Conservation (phyloP, 306 rosid species). For the Vigna radiata region DNA sequence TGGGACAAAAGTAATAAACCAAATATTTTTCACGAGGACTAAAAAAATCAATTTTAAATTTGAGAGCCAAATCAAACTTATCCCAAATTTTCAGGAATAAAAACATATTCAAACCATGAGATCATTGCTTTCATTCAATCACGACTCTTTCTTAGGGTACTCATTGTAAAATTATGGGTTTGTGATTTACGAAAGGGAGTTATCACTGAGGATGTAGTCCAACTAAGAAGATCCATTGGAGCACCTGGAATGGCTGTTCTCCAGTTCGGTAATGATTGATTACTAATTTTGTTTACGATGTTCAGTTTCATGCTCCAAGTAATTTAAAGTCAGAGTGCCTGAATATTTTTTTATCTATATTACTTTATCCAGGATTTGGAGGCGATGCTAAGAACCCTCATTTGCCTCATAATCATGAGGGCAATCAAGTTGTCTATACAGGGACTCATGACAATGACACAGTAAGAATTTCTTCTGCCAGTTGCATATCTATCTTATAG, state of each 20-base stretch:
- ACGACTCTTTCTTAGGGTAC: background rate
- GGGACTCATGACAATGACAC: constrained; percentile 99
- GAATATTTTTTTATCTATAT: constrained; percentile 12
- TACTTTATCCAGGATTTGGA: constrained; percentile 71
- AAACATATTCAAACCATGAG: too few relatives aligned
- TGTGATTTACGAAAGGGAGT: constrained; percentile 72
- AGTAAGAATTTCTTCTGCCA: constrained; percentile 53
- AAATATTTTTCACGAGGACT: too few relatives aligned
- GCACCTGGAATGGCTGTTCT: constrained; percentile 99
- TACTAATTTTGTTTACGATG: constrained; percentile 34
- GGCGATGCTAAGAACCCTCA: constrained; percentile 82
- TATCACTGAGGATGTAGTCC: constrained; percentile 92
- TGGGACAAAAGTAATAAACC: too few relatives aligned
- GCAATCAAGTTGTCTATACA: constrained; percentile 89
- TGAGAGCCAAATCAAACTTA: too few relatives aligned
- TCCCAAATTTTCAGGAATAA: too few relatives aligned
- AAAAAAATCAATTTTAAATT: too few relatives aligned
- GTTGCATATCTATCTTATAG: constrained; percentile 30
- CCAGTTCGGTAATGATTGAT: constrained; percentile 76
- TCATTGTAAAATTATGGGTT: constrained; percentile 19
- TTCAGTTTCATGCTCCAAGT: constrained; percentile 23
- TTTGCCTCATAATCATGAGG: constrained; percentile 94
- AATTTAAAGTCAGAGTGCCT: constrained; percentile 18
- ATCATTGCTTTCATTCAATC: constrained; percentile 18
- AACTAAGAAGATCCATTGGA: constrained; percentile 81